Conservation (phyloP, 371 early-diverging fungal genomes). For the Mucor mucedo region DNA sequence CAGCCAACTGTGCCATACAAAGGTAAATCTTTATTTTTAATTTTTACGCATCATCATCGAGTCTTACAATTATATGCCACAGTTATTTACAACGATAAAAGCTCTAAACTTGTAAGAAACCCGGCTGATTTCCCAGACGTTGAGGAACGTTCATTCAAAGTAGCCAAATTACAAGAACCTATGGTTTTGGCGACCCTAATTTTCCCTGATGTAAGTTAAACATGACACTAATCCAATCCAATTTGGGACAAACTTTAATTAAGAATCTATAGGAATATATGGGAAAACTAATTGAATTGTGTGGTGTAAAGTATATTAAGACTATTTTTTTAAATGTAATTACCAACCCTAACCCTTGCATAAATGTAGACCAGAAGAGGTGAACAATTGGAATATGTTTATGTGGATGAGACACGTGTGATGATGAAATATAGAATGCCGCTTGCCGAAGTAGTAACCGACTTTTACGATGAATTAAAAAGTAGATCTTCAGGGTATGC, state of each 20-base stretch:
- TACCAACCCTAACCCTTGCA: not conserved
- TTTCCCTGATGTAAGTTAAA: conserved; percentile 70
- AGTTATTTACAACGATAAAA: conserved; percentile 65
- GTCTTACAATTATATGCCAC: not conserved
- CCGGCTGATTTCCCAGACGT: conserved; percentile 93
- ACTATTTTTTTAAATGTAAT: not conserved
- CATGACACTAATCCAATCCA: not conserved
- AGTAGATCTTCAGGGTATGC: conserved; percentile 93
- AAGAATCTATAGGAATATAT: conserved; percentile 66
- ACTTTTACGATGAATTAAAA: conserved; percentile 95
- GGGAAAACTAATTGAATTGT: conserved; percentile 90
- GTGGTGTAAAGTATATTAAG: conserved; percentile 64
- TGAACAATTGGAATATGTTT: conserved; percentile 83
- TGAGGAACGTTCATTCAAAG: conserved; percentile 67
- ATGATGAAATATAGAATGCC: conserved; percentile 90
- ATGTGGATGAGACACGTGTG: conserved; percentile 85
- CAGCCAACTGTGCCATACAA: conserved; percentile 93
- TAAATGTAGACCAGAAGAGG: conserved; percentile 69
- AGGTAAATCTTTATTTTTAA: conserved; percentile 33
- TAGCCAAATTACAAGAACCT: conserved; percentile 83
- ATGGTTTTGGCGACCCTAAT: conserved; percentile 92
- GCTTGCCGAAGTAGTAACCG: conserved; percentile 89
- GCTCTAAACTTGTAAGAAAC: conserved; percentile 73
- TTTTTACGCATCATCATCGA: too few species aligned
- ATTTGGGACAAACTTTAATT: not conserved